A percentile compares a stretch with the other conserved stretches of the same genome.
Evolutionary conservation across 2,329 filamentous ascomycete species (phyloP).

Genomic region (Diplodia scrobiculata): DNA sequence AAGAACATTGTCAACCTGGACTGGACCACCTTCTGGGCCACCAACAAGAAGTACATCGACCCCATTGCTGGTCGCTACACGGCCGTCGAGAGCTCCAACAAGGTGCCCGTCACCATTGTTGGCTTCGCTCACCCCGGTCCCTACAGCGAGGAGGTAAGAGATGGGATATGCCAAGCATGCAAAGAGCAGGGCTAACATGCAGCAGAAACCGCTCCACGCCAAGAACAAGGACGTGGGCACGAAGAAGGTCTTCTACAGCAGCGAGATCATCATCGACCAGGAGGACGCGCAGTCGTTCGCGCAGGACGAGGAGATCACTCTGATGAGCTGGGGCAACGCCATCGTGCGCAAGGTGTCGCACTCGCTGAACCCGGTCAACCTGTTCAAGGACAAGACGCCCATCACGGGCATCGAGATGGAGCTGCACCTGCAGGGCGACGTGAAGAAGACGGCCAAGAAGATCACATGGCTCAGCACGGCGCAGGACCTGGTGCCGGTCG

Average conservation of each 20-base stretch:
- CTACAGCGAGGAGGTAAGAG: slow-evolving; percentile 34
- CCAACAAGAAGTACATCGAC: slow-evolving; percentile 58
- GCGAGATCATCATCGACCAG: slow-evolving; percentile 79
- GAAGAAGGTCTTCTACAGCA: slow-evolving; percentile 81
- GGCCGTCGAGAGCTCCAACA: slow-evolving; percentile 65
- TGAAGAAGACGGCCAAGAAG: slow-evolving; percentile 96
- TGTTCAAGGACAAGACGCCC: slow-evolving; percentile 53
- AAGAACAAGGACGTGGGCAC: slow-evolving; percentile 84
- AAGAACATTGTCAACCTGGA: slow-evolving; percentile 83
- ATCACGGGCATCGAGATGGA: slow-evolving; percentile 76
- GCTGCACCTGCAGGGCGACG: slow-evolving; percentile 87
- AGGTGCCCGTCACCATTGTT: slow-evolving; percentile 69
- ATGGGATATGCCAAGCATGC: slow-evolving; percentile 32
- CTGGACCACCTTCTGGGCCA: slow-evolving; percentile 67
- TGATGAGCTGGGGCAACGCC: slow-evolving; percentile 96
- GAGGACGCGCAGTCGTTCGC: slow-evolving; percentile 80
- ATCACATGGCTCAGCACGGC: slow-evolving; percentile 85
- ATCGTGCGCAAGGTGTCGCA: slow-evolving; percentile 68
- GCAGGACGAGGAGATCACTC: slow-evolving; percentile 84
- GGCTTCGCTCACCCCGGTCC: slow-evolving; percentile 63
- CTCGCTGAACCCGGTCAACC: slow-evolving; percentile 52
- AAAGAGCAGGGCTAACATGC: slow-evolving; percentile 54
- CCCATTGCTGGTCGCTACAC: slow-evolving; percentile 53
- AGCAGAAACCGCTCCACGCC: slow-evolving; percentile 78
- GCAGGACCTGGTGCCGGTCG: slow-evolving; percentile 76